Conservation (phyloP, 257 asterid genomes). For the Scutellaria galericulata region DNA sequence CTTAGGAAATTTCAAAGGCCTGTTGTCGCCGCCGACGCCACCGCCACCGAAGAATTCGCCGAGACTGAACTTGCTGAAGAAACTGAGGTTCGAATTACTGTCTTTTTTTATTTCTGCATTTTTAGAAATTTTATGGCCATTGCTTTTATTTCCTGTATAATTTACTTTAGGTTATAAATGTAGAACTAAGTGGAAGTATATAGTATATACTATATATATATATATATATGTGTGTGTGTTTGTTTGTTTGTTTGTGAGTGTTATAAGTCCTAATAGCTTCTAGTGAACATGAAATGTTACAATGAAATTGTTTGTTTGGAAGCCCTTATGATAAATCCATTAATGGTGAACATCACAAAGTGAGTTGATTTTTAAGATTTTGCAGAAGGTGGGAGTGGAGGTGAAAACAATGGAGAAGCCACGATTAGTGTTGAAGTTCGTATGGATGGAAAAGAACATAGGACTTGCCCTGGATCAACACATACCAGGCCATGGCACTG, state of each 20-base stretch:
- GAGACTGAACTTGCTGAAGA: conserved; percentile 35
- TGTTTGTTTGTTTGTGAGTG: too few relatives aligned
- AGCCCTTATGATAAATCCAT: too few relatives aligned
- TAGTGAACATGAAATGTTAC: too few relatives aligned
- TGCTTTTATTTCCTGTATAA: background rate
- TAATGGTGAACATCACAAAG: too few relatives aligned
- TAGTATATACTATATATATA: too few relatives aligned
- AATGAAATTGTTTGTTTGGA: too few relatives aligned
- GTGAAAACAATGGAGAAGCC: conserved; percentile 44
- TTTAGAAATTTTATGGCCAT: background rate
- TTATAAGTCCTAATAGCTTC: too few relatives aligned
- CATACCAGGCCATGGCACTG: conserved; percentile 55
- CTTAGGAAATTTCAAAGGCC: conserved; percentile 41
- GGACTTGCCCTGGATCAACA: conserved; percentile 56
- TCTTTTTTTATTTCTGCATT: background rate
- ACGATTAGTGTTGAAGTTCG: conserved; percentile 53
- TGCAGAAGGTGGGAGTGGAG: conserved; percentile 28
- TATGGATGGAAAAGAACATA: conserved; percentile 72
- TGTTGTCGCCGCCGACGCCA: conserved; percentile 48
- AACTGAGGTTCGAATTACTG: conserved; percentile 37
- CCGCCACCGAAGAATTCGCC: conserved; percentile 43
- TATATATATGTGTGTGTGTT: too few relatives aligned
- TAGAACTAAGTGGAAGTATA: too few relatives aligned
- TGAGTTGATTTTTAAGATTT: background rate
- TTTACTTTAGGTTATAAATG: too few relatives aligned